Evolutionary conservation across 208 protist species (phyloP).

Genomic region (Trypanosomatidae sp.): DNA sequence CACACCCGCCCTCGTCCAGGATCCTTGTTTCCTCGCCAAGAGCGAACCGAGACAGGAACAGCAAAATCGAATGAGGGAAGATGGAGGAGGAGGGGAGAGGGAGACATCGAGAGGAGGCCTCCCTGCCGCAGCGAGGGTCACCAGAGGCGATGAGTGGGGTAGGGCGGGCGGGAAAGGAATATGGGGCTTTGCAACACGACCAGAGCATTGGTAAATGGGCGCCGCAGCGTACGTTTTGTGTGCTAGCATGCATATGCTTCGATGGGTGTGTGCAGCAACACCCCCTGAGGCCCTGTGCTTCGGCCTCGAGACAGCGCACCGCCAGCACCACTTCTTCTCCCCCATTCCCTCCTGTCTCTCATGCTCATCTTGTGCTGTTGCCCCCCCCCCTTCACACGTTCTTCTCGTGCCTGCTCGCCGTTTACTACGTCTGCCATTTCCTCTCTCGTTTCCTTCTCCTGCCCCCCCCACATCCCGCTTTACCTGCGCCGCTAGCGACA

Average conservation of each 20-base stretch:
- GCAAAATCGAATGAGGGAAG: slow-evolving; percentile 2
- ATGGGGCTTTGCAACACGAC: background rate
- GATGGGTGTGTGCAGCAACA: background rate
- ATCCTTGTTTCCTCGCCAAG: background rate
- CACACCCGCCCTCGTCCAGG: background rate
- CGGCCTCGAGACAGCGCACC: background rate
- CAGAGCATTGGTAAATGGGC: background rate
- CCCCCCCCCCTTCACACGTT: background rate
- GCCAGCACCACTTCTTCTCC: background rate
- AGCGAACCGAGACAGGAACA: slow-evolving; percentile 7
- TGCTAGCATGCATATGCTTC: background rate
- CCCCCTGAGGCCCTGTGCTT: background rate
- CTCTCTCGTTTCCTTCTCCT: background rate
- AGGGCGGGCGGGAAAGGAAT: background rate
- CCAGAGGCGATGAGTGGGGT: background rate
- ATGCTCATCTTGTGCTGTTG: background rate
- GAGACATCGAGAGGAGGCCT: no score
- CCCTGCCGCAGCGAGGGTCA: background rate
- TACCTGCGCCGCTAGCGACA: background rate
- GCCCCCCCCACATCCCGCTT: background rate
- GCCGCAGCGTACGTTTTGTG: background rate
- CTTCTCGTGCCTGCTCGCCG: background rate
- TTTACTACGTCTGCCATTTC: background rate
- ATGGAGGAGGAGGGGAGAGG: background rate
- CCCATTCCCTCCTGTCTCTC: background rate